Evolutionary conservation across 2,329 filamentous ascomycete species (phyloP).

Genomic region (Botrytis galanthina): DNA sequence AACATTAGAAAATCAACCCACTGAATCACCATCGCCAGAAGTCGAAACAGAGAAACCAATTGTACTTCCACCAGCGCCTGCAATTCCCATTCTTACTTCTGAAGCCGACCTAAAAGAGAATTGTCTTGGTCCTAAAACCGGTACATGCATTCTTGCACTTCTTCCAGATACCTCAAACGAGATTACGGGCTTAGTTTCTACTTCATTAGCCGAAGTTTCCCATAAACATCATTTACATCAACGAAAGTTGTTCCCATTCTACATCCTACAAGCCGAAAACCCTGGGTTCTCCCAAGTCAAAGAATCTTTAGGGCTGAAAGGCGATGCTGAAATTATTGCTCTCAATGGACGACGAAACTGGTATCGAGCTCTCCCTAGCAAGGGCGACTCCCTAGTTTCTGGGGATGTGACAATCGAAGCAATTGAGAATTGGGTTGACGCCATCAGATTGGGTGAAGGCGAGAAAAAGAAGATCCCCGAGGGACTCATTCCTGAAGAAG

Average conservation of each 20-base stretch:
- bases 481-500: conserved; percentile 50
- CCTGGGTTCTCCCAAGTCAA: conserved; percentile 55
- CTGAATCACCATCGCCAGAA: conserved; percentile 47
- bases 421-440: conserved; percentile 84
- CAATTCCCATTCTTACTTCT: conserved; percentile 64
- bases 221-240: conserved; percentile 69
- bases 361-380: conserved; percentile 67
- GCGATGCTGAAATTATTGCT: conserved; percentile 70
- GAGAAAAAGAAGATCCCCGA: conserved; percentile 72
- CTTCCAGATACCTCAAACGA: conserved; percentile 49
- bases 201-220: conserved; percentile 68
- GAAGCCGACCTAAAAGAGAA: conserved; percentile 62
- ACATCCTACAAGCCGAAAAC: conserved; percentile 65
- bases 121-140: conserved; percentile 73
- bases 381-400: conserved; percentile 36
- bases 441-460: conserved; percentile 86
- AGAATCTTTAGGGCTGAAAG: conserved; percentile 59
- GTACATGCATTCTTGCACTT: conserved; percentile 79
- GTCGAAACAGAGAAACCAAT: conserved; percentile 44
- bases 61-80: conserved; percentile 52
- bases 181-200: conserved; percentile 52
- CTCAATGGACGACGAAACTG: conserved; percentile 82
- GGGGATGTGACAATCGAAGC: conserved; percentile 54
- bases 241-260: conserved; percentile 78
- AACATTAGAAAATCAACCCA: conserved; percentile 50